Conservation (phyloP, 1,284 basidiomycete species). For the Apiotrichum laibachii region DNA sequence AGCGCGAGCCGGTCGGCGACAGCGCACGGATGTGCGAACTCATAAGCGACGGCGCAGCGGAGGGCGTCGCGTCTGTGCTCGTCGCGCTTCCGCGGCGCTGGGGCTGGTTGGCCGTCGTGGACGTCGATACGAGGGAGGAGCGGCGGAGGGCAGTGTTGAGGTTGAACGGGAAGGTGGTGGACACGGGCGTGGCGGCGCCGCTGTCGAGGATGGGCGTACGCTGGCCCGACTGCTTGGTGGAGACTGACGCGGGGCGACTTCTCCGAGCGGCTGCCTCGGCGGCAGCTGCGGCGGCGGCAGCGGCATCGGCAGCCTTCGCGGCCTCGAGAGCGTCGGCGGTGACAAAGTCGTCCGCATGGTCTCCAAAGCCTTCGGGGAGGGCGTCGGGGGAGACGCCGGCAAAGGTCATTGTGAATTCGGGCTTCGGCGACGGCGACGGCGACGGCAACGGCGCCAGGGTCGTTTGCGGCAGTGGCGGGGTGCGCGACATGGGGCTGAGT, state of each 20-base stretch:
- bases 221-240: too few relatives aligned
- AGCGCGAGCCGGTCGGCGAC: not conserved
- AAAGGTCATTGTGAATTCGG: conserved; percentile 13
- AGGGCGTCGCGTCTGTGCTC: not conserved
- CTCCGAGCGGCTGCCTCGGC: too few relatives aligned
- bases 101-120: too few relatives aligned
- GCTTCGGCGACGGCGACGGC: not conserved
- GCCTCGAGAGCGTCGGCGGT: conserved; percentile 10
- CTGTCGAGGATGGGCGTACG: not conserved
- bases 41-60: not conserved
- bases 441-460: not conserved
- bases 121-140: too few relatives aligned
- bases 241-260: too few relatives aligned
- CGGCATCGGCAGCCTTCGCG: conserved; percentile 1
- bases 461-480: not conserved
- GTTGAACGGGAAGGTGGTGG: too few relatives aligned
- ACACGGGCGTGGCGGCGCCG: not conserved
- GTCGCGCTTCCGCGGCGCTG: too few relatives aligned
- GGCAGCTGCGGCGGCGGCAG: not conserved
- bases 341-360: conserved; percentile 16
- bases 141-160: too few relatives aligned
- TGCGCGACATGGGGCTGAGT: not conserved
- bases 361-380: conserved; percentile 17
- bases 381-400: conserved; percentile 12
- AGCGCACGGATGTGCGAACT: too few relatives aligned